Conservation (phyloP, 2,329 filamentous ascomycete species). For the Dendrostoma leiphaemia region DNA sequence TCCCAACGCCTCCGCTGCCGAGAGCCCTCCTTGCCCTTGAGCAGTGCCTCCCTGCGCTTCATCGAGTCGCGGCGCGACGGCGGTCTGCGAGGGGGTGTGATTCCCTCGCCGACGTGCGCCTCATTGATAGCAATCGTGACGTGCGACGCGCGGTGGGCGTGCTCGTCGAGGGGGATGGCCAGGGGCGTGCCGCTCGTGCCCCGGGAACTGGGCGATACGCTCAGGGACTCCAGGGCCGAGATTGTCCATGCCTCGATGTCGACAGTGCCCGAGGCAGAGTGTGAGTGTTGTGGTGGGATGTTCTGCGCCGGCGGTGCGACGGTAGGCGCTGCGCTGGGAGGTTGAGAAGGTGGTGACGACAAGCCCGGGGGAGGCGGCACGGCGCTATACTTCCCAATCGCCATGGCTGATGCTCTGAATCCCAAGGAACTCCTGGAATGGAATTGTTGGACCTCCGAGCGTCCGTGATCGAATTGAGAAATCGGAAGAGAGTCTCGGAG, state of each 20-base stretch:
- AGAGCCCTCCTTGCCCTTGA: constrained; percentile 89
- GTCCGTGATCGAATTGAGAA: not conserved
- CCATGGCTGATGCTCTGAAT: too few relatives aligned
- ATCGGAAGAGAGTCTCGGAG: not conserved
- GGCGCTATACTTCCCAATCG: constrained; percentile 29
- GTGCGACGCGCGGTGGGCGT: constrained; percentile 26
- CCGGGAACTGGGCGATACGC: constrained; percentile 52
- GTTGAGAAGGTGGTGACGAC: not conserved
- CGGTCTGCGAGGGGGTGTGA: constrained; percentile 40
- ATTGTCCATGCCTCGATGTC: constrained; percentile 69
- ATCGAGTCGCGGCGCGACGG: constrained; percentile 53
- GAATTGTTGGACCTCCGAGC: not conserved
- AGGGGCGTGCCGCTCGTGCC: constrained; percentile 59
- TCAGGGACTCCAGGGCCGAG: constrained; percentile 53
- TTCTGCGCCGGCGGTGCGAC: constrained; percentile 11
- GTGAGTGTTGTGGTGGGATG: constrained; percentile 22
- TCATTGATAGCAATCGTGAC: constrained; percentile 22
- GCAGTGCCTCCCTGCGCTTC: constrained; percentile 66
- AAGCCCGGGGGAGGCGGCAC: constrained; percentile 29
- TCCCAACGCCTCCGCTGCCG: constrained; percentile 88
- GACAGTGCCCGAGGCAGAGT: constrained; percentile 35
- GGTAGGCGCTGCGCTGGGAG: not conserved
- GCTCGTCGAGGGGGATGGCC: constrained; percentile 72
- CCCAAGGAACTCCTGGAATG: too few relatives aligned
- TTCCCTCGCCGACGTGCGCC: constrained; percentile 22